These are phyloP conservation scores for Euphorbia schlechtendalii DNA, from an alignment of 441 rosid genomes.

Conservation along the genomic window DNA sequence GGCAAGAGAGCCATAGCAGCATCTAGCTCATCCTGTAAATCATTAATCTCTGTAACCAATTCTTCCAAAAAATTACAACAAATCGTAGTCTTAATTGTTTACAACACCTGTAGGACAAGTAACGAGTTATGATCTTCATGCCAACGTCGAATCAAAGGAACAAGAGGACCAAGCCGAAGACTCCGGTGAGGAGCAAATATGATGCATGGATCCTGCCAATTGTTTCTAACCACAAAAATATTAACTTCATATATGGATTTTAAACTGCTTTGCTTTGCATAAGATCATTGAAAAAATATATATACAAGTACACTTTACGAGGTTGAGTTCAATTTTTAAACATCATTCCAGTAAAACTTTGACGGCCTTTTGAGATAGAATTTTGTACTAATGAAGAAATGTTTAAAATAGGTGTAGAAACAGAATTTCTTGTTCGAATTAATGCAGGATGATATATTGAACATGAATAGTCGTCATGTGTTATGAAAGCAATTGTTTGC, in stretches of 20 bases:
- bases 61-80: constrained; percentile 6
- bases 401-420: no score
- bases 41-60: constrained; percentile 11
- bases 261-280: not conserved
- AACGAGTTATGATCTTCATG: constrained; percentile 53
- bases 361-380: no score
- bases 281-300: not conserved
- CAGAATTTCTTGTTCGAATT: no score
- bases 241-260: constrained; percentile 15
- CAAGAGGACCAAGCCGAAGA: constrained; percentile 72
- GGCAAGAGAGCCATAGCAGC: constrained; percentile 64
- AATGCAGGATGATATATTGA: no score
- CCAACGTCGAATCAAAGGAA: constrained; percentile 74
- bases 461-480: no score
- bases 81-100: constrained; percentile 5
- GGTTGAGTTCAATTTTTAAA: no score
- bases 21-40: constrained; percentile 51
- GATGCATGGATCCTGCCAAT: constrained; percentile 90
- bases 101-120: constrained; percentile 69
- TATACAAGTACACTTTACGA: no score
- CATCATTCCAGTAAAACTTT: no score
- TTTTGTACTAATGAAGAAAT: no score
- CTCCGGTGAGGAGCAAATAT: constrained; percentile 76
- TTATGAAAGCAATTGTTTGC: not conserved
- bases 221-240: constrained; percentile 37